These are phyloP conservation scores for Collybia sordida DNA, from an alignment of 768 basidiomycete genomes.

Conservation along the genomic window DNA sequence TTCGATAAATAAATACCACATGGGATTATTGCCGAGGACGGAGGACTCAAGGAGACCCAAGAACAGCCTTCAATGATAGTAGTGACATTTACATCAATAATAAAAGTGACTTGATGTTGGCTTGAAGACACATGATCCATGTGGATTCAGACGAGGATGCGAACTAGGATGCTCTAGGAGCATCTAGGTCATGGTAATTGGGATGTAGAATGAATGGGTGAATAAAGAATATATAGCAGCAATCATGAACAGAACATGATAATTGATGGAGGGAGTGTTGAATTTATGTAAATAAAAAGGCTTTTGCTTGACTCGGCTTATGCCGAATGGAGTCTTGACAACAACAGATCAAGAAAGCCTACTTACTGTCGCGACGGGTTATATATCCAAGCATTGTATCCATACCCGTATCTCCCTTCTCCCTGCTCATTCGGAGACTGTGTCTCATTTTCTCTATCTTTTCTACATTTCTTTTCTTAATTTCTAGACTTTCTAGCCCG, in stretches of 20 bases:
- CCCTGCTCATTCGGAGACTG: conserved; percentile 40
- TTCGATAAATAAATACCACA: too few species aligned
- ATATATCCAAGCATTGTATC: conserved; percentile 13
- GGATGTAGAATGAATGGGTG: too few species aligned
- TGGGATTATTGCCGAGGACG: neutral
- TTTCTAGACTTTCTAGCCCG: conserved; percentile 12
- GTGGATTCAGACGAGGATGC: neutral
- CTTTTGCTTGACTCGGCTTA: conserved; percentile 4
- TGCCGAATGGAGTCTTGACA: conserved; percentile 29
- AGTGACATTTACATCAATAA: conserved; percentile 1
- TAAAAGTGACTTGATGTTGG: neutral
- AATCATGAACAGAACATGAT: too few species aligned
- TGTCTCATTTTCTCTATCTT: conserved; percentile 33
- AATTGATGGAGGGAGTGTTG: too few species aligned
- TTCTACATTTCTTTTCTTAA: conserved; percentile 21
- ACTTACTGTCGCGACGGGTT: conserved; percentile 11
- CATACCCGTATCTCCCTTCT: conserved; percentile 20
- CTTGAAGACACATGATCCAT: neutral
- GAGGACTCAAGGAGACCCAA: too few species aligned
- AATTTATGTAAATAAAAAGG: neutral
- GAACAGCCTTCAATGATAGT: too few species aligned
- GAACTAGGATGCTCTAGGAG: neutral
- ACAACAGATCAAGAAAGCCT: conserved; percentile 23
- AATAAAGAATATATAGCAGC: too few species aligned
- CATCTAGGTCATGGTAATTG: neutral